Percentiles rank a stretch among this genome's conserved stretches.
Evolutionary conservation across 768 basidiomycete genomes (phyloP).

Genomic region (Omphalotus guepiniiformis): DNA sequence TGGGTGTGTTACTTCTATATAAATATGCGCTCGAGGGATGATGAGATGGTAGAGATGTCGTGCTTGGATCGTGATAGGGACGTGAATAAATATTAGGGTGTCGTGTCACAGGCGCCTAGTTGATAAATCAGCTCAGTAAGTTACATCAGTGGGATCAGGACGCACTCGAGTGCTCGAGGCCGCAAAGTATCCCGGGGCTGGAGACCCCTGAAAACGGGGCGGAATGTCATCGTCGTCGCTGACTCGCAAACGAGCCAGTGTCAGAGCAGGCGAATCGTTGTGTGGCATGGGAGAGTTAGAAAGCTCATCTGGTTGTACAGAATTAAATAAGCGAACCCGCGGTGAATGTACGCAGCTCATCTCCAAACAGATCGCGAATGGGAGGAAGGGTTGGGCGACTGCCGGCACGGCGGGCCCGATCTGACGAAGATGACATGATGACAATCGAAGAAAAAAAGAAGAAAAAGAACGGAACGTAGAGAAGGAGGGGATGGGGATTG

Average conservation of each 20-base stretch:
- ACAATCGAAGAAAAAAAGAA: conserved; percentile 10
- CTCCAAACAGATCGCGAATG: conserved; percentile 66
- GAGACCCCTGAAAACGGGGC: conserved; percentile 8
- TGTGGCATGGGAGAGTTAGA: conserved; percentile 37
- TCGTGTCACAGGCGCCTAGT: neutral
- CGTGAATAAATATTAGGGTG: neutral
- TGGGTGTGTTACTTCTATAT: neutral
- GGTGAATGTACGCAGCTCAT: conserved; percentile 25
- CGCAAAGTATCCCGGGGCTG: conserved; percentile 5
- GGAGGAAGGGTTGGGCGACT: conserved; percentile 64
- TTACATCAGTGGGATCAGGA: neutral
- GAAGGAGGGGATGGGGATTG: no score
- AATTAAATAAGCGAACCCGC: neutral
- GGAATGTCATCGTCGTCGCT: conserved; percentile 30
- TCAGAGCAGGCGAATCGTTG: conserved; percentile 34
- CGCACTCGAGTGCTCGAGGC: conserved; percentile 9
- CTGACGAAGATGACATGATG: conserved; percentile 18
- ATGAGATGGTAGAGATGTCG: neutral
- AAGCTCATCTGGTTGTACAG: conserved; percentile 39
- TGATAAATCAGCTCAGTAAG: no score
- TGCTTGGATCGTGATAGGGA: neutral
- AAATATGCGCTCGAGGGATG: neutral
- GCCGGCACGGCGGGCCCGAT: conserved; percentile 17
- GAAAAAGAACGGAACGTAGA: no score
- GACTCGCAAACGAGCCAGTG: conserved; percentile 41